phyloP scores from a whole-genome alignment of 2,329 filamentous ascomycete species.

The Phyllosticta capitalensis region DNA sequence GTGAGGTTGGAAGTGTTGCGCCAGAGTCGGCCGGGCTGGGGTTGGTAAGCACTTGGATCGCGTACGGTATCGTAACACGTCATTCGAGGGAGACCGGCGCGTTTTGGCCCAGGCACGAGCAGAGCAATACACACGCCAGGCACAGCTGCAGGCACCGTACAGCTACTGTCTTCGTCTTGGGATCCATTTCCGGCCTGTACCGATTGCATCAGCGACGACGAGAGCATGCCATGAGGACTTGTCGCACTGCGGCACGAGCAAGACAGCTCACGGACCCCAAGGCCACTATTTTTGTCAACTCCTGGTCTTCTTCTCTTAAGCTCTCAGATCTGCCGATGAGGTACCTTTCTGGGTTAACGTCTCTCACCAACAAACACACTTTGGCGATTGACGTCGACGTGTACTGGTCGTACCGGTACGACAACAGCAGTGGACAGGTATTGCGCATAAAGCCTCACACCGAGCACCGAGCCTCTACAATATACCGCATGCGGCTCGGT shows the following conservation, averaged over 20 bases:
- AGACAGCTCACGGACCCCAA: background rate
- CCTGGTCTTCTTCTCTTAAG: background rate
- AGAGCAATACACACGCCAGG: background rate
- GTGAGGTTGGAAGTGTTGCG: background rate
- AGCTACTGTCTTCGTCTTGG: too few species aligned
- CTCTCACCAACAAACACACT: background rate
- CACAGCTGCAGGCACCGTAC: background rate
- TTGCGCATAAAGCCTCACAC: background rate
- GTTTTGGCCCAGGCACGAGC: background rate
- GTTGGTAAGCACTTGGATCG: background rate
- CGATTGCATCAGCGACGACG: background rate
- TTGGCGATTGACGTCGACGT: background rate
- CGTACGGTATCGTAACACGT: background rate
- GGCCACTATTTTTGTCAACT: background rate
- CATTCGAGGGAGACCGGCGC: background rate
- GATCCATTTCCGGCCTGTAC: background rate
- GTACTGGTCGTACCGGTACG: background rate
- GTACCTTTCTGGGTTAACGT: background rate
- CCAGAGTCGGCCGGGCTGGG: background rate
- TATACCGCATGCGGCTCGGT: background rate
- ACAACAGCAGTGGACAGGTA: too few species aligned
- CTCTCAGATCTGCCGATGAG: background rate
- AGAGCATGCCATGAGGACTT: background rate
- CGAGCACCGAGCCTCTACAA: background rate
- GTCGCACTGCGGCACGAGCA: background rate